Conservation (phyloP, 2,329 filamentous ascomycete species). For the Alternaria infectoria region DNA sequence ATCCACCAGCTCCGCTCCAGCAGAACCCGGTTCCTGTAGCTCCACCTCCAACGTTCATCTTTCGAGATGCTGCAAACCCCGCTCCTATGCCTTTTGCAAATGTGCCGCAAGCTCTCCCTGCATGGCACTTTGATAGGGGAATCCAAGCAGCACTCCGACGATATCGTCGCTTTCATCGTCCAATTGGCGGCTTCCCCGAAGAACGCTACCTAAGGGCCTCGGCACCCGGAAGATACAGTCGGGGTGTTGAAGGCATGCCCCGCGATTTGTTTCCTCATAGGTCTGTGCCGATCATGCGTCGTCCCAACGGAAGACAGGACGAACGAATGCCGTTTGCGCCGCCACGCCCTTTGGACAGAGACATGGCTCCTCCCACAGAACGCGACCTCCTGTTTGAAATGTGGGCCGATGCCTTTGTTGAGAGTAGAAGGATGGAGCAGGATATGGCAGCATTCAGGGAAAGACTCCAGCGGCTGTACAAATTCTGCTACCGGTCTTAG, state of each 20-base stretch:
- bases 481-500: not conserved
- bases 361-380: not conserved
- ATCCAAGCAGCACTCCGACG: too few relatives aligned
- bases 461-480: not conserved
- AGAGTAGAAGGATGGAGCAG: not conserved
- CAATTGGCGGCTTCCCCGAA: too few relatives aligned
- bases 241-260: not conserved
- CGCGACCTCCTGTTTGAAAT: not conserved
- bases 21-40: not conserved
- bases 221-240: not conserved
- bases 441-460: not conserved
- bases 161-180: too few relatives aligned
- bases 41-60: not conserved
- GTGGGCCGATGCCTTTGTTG: not conserved
- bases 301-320: not conserved
- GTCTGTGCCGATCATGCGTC: not conserved
- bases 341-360: not conserved
- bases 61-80: not conserved
- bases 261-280: not conserved
- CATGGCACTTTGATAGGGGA: too few relatives aligned
- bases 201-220: not conserved
- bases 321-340: not conserved
- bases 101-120: not conserved
- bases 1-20: not conserved
- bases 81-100: not conserved